Percentiles rank a stretch among this genome's conserved stretches.
Evolutionary conservation across 1,284 basidiomycete species (phyloP).

Genomic region (Serendipita sp.): DNA sequence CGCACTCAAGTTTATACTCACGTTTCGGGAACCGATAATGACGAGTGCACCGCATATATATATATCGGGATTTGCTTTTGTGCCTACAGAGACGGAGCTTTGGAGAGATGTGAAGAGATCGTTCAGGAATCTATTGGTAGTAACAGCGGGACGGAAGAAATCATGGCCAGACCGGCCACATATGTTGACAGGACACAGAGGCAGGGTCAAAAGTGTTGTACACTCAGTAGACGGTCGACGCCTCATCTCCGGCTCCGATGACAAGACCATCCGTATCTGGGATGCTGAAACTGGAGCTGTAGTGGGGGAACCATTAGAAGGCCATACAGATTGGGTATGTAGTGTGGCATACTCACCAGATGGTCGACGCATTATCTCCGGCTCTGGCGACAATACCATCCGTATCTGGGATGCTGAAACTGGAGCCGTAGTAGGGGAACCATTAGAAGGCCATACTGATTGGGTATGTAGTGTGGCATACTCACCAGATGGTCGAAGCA

Average conservation of each 20-base stretch:
- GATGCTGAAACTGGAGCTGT: background rate
- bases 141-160: background rate
- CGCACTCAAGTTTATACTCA: background rate
- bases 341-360: no score
- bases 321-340: background rate
- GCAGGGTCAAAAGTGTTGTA: background rate
- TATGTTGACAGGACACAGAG: background rate
- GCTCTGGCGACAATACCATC: no score
- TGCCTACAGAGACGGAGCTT: background rate
- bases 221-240: background rate
- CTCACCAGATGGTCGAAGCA: no score
- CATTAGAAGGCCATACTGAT: no score
- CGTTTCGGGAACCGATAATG: background rate
- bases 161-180: background rate
- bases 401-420: no score
- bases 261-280: background rate
- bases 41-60: background rate
- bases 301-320: background rate
- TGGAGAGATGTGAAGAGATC: background rate
- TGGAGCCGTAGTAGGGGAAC: no score
- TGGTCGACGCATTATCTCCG: no score
- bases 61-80: background rate
- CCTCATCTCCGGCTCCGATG: background rate
- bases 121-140: background rate
- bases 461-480: no score